Conservation (phyloP, 176 grass and related monocot species). For the Echinochloa phyllopogon region DNA sequence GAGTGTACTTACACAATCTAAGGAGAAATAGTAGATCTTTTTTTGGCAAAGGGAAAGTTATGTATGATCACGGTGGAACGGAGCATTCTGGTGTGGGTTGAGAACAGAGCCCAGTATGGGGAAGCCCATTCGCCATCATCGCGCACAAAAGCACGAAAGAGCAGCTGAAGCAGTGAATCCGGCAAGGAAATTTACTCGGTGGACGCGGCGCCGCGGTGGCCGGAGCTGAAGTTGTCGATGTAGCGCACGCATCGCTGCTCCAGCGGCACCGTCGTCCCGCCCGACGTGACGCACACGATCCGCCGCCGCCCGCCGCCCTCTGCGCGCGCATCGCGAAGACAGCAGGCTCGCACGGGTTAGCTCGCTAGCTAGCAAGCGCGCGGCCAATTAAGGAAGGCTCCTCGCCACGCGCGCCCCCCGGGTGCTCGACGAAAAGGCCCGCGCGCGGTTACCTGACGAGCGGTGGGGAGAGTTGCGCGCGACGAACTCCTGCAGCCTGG, state of each 20-base stretch:
- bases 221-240: slow-evolving; percentile 99
- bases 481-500: slow-evolving; percentile 55
- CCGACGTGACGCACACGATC: slow-evolving; percentile 90
- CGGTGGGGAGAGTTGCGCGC: slow-evolving; percentile 38
- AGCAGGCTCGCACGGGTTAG: background rate
- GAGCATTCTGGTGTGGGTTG: background rate
- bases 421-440: slow-evolving; percentile 23
- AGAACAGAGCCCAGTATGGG: background rate
- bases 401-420: background rate
- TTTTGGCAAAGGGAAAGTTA: background rate
- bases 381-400: background rate
- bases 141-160: background rate
- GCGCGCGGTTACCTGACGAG: slow-evolving; percentile 12
- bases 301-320: slow-evolving; percentile 41
- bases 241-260: slow-evolving; percentile 94
- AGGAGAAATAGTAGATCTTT: background rate
- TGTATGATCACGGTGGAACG: background rate
- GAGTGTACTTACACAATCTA: background rate
- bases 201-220: slow-evolving; percentile 81
- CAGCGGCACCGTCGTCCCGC: slow-evolving; percentile 89
- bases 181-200: slow-evolving; percentile 58
- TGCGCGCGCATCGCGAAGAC: slow-evolving; percentile 6
- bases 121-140: background rate
- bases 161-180: background rate
- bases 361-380: background rate